Evolutionary conservation across 805 yeast species (phyloP).

Genomic region (Vanderwaltozyma yarrowii): DNA sequence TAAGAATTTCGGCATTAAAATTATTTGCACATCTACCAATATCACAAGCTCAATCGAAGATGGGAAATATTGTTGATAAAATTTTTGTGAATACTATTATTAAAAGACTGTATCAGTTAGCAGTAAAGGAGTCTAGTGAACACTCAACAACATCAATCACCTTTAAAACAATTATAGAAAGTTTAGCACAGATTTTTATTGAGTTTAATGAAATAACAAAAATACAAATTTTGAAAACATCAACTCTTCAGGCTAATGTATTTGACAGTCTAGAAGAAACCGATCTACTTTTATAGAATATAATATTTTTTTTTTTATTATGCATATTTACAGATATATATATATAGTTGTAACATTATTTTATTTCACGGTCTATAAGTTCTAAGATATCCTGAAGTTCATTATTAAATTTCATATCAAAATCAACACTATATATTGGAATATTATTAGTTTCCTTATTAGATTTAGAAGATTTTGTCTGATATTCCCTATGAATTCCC

Average conservation of each 20-base stretch:
- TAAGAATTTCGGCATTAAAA: slow-evolving; percentile 8
- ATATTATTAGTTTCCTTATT: too few species aligned
- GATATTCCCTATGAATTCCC: too few species aligned
- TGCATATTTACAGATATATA: too few species aligned
- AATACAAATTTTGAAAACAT: background rate
- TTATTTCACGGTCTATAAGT: too few species aligned
- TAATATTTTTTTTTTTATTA: too few species aligned
- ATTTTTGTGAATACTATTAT: slow-evolving; percentile 5
- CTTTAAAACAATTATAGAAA: slow-evolving; percentile 7
- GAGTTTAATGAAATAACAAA: slow-evolving; percentile 7
- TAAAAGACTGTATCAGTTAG: slow-evolving; percentile 6
- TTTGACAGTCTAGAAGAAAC: background rate
- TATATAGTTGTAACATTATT: too few species aligned
- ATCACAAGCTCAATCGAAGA: background rate
- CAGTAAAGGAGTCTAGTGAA: background rate
- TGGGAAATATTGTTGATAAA: background rate
- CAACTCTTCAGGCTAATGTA: background rate
- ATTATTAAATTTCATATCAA: too few species aligned
- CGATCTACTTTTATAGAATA: background rate
- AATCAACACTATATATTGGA: too few species aligned
- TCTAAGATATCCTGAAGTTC: too few species aligned
- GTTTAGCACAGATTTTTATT: slow-evolving; percentile 14
- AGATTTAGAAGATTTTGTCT: too few species aligned
- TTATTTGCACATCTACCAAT: slow-evolving; percentile 12
- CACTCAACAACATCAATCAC: background rate